Base-by-base conservation (phyloP, 352 stramenopile species). In the Thraustochytrium sp. region DNA sequence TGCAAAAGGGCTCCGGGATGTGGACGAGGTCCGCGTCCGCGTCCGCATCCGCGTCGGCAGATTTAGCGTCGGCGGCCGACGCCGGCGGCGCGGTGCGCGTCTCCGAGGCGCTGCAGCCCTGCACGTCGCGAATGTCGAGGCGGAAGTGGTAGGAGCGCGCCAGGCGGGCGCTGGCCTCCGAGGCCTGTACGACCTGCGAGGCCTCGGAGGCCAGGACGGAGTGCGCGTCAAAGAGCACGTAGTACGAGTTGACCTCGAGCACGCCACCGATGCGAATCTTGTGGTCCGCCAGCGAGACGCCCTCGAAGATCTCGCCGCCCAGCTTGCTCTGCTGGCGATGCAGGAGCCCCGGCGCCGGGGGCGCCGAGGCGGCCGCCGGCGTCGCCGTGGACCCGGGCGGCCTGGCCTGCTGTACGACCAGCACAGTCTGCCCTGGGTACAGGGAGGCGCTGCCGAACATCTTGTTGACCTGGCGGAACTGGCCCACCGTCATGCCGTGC, bases 401-500 rank as follows among this genome's bases (percentile, higher is more conserved):
- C 31, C 40, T 61, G 42, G 46, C 64, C 48, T n/a, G 26, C 54
- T 18, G 5, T 5, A 38, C 18, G 11, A 63, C 54, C 5, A 18
- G 18, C 54, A 63, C 54, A 38, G 21, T 38, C 54, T 63, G 54
- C 5, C 54, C 54, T 4, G 38, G 23, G 31, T 75, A 80, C 13
- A 80, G 51, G 21, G 62, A 51, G 37, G 29, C 68, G 31, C 36
- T 61, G 44, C 68, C 68, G 51, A 54, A 80, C 44, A 80, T 44
- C 38, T 80, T 80, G 31, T 80, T 80, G 51, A 80, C 42, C 40
- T 68, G 46, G 18, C 68, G 23, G 31, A 80, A 80, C 29, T 68
- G 46, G 23, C 29, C 68, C 31, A 48, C 38, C 3, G 48, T 68
- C 68, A 80, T 80, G 23, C 21, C 44, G 26, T 80, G 68, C 23